These are phyloP conservation scores for Candida sp. DNA, from an alignment of 1,139 yeast genomes.

Conservation along the genomic window DNA sequence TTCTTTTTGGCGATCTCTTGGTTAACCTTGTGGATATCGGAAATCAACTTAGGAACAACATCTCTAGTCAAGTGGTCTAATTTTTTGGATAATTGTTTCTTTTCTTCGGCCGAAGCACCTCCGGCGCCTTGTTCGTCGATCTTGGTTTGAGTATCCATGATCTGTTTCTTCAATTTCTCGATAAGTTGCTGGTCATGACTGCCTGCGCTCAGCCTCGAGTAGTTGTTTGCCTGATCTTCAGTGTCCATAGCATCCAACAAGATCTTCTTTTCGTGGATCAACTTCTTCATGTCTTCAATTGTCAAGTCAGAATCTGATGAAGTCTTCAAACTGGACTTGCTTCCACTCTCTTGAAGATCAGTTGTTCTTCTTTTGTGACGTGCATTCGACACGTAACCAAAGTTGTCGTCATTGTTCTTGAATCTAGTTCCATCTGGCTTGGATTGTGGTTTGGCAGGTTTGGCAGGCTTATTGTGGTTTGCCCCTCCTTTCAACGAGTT, in stretches of 20 bases:
- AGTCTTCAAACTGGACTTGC: slow-evolving; percentile 20
- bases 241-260: slow-evolving; percentile 75
- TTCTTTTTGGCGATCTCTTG: slow-evolving; percentile 71
- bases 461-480: slow-evolving; percentile 31
- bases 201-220: not conserved
- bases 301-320: slow-evolving; percentile 36
- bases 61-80: slow-evolving; percentile 62
- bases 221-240: slow-evolving; percentile 51
- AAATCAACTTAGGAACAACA: slow-evolving; percentile 69
- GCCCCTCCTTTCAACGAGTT: slow-evolving; percentile 45
- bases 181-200: slow-evolving; percentile 44
- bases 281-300: slow-evolving; percentile 60
- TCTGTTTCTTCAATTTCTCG: slow-evolving; percentile 64
- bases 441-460: slow-evolving; percentile 20
- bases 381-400: slow-evolving; percentile 68
- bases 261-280: slow-evolving; percentile 71
- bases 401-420: slow-evolving; percentile 68
- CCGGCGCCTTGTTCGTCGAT: slow-evolving; percentile 33
- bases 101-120: slow-evolving; percentile 40
- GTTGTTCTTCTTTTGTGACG: slow-evolving; percentile 56
- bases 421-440: slow-evolving; percentile 61
- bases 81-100: slow-evolving; percentile 48
- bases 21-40: slow-evolving; percentile 65
- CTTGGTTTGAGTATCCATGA: slow-evolving; percentile 57
- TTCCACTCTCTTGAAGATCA: slow-evolving; percentile 10